A percentile compares a stretch with the other conserved stretches of the same genome.
Evolutionary conservation across 441 rosid genomes (phyloP).

Genomic region (Adansonia madagascariensis): DNA sequence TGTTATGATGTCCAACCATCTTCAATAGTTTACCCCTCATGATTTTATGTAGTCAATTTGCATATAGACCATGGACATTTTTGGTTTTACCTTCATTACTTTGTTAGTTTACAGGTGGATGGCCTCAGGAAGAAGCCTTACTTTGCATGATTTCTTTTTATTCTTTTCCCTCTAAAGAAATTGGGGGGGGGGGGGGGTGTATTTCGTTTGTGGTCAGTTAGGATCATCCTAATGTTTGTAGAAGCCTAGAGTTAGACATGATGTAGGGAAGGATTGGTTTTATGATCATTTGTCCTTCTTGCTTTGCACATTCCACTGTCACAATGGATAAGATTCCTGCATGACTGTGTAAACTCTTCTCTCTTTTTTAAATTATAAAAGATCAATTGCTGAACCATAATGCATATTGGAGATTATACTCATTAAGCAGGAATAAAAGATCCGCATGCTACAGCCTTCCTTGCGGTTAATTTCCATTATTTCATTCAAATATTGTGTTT

Average conservation of each 20-base stretch:
- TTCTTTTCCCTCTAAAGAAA: neutral
- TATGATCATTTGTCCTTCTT: neutral
- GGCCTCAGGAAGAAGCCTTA: neutral
- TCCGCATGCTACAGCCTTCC: neutral
- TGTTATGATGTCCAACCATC: neutral
- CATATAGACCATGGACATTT: conserved; percentile 4
- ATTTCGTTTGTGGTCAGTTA: neutral
- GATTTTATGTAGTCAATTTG: neutral
- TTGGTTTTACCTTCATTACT: conserved; percentile 11
- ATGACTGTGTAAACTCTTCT: neutral
- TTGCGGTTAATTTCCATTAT: neutral
- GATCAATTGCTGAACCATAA: conserved; percentile 3
- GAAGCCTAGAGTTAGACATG: neutral
- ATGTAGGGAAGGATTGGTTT: neutral
- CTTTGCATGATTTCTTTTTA: neutral
- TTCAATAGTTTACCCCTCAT: conserved; percentile 1
- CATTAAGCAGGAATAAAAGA: neutral
- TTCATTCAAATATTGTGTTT: conserved; percentile 8
- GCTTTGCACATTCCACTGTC: neutral
- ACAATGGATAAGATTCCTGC: neutral
- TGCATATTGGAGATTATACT: conserved; percentile 4
- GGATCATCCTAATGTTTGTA: neutral
- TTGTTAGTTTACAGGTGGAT: conserved; percentile 4
- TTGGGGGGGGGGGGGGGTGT: neutral
- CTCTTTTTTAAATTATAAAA: conserved; percentile 17